A percentile compares a stretch with the other conserved stretches of the same genome.
phyloP scores from a whole-genome alignment of 176 grass and related monocot genomes.

The Rhynchospora pubera region DNA sequence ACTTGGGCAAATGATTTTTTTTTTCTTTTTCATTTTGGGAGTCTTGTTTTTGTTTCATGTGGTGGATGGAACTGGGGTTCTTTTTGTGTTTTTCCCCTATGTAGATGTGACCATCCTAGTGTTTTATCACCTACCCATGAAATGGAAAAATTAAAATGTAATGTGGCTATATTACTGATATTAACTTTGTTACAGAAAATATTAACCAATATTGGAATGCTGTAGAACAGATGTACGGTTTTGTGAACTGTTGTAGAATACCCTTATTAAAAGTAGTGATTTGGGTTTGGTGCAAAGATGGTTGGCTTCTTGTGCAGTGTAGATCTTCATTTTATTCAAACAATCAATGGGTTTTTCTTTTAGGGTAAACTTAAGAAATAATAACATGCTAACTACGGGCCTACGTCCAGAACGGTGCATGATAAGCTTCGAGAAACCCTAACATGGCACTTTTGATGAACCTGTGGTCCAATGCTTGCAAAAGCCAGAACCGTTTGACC shows the following conservation, averaged over 20 bases:
- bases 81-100: neutral
- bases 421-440: neutral
- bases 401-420: neutral
- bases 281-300: neutral
- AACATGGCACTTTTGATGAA: neutral
- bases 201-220: neutral
- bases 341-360: neutral
- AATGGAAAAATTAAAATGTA: neutral
- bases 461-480: neutral
- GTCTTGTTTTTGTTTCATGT: neutral
- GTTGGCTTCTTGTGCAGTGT: neutral
- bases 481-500: too few species aligned
- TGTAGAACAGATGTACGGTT: neutral
- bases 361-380: too few species aligned
- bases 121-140: neutral
- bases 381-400: too few species aligned
- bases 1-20: conserved; percentile 59
- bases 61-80: neutral
- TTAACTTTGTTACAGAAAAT: neutral
- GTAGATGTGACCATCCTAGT: neutral
- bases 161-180: neutral
- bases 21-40: neutral
- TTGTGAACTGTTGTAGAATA: neutral
- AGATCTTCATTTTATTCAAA: neutral
- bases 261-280: neutral